Percentiles rank a stretch among this genome's conserved stretches.
phyloP scores from a whole-genome alignment of 805 yeast species.

The Kodamaea neixiangensis region DNA sequence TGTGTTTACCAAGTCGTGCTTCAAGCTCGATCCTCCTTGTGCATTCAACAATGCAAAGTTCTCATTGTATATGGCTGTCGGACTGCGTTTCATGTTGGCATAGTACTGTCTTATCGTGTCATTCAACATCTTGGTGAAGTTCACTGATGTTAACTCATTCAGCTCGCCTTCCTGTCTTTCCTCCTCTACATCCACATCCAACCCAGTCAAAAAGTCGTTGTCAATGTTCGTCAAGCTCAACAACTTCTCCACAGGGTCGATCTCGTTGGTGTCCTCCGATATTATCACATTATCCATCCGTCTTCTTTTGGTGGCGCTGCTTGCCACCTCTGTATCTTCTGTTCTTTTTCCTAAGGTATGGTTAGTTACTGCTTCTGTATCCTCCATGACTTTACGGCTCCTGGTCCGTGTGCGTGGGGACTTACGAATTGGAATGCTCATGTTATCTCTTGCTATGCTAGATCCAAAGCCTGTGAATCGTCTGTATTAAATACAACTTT shows the following conservation, averaged over 20 bases:
- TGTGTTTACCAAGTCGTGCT: conserved; percentile 9
- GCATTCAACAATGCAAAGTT: conserved; percentile 33
- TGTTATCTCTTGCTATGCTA: neutral
- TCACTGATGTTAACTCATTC: conserved; percentile 22
- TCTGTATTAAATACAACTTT: neutral
- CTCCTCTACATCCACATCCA: conserved; percentile 19
- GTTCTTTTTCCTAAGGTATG: conserved; percentile 12
- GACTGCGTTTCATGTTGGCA: conserved; percentile 25
- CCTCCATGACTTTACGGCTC: conserved; percentile 11
- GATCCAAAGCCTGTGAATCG: conserved; percentile 3
- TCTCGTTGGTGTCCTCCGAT: conserved; percentile 20
- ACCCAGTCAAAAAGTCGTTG: conserved; percentile 31
- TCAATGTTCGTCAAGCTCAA: conserved; percentile 35
- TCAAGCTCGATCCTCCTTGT: conserved; percentile 9
- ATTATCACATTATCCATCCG: conserved; percentile 7
- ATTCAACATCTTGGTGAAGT: conserved; percentile 39
- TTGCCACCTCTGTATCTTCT: conserved; percentile 2
- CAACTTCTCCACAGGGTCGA: conserved; percentile 46
- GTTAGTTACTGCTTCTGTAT: conserved; percentile 8
- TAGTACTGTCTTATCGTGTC: conserved; percentile 40
- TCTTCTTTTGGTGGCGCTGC: neutral
- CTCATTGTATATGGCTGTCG: conserved; percentile 35
- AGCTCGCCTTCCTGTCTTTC: conserved; percentile 11
- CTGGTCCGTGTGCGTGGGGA: conserved; percentile 29
- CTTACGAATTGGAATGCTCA: conserved; percentile 29